phyloP scores from a whole-genome alignment of 1,284 basidiomycete genomes.

The Malassezia sympodialis region DNA sequence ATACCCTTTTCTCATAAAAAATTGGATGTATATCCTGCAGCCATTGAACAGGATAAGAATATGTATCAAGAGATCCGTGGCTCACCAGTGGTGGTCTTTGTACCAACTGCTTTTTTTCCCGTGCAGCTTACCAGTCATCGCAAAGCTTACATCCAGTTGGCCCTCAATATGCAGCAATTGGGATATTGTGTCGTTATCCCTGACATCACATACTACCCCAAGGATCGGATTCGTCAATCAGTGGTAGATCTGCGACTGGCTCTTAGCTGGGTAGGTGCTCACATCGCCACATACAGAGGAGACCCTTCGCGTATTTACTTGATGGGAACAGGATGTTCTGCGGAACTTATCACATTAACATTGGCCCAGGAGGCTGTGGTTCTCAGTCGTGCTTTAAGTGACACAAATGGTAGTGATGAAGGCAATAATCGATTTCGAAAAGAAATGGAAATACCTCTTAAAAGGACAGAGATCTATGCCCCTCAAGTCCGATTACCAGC shows the following conservation, averaged over 20 bases:
- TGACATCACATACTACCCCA: conserved; percentile 46
- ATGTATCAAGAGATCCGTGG: background rate
- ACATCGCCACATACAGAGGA: conserved; percentile 46
- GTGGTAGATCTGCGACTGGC: conserved; percentile 45
- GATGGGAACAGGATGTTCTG: conserved; percentile 48
- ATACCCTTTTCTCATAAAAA: conserved; percentile 7
- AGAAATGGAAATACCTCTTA: conserved; percentile 10
- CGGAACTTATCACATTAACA: conserved; percentile 48
- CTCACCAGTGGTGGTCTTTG: conserved; percentile 47
- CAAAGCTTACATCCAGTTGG: conserved; percentile 45
- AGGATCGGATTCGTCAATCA: conserved; percentile 38
- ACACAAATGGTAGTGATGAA: background rate
- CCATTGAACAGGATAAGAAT: background rate
- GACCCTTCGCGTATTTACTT: conserved; percentile 46
- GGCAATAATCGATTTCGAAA: background rate
- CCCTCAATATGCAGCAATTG: conserved; percentile 42
- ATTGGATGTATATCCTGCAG: conserved; percentile 10
- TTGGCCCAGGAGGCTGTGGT: conserved; percentile 49
- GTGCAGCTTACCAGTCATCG: conserved; percentile 23
- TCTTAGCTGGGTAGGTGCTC: conserved; percentile 46
- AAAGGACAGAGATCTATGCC: conserved; percentile 47
- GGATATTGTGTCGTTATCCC: conserved; percentile 49
- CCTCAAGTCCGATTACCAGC: conserved; percentile 45
- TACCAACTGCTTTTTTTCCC: conserved; percentile 43
- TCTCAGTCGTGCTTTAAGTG: conserved; percentile 15